Evolutionary conservation across 1,139 yeast genomes (phyloP), one percentile per base, ranked within the genome.

Genomic region (Diutina mesorugosa): DNA sequence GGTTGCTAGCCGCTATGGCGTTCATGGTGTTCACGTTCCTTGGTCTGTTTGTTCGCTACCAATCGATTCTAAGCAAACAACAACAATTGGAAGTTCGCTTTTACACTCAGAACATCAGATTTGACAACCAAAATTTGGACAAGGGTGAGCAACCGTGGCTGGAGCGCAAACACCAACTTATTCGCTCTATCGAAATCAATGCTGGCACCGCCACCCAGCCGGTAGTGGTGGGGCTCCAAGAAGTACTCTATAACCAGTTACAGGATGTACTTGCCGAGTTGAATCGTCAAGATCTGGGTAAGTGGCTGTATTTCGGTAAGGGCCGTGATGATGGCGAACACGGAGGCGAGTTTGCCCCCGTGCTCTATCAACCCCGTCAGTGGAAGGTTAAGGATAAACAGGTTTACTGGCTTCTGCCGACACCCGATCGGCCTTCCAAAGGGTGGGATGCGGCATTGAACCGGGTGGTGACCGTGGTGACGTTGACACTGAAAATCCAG

Each of bases 381-480:
- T 78, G 80, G 74, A 59, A 61, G 26, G 59, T 75, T 45, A 59
- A 72, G 30, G 73, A 71, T 21, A 65, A 70, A 14, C 61, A 65
- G 18, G 72, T 78, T 1, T 72, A 68, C 57, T 77, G 80, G 80
- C 65, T 76, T 29, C 73, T 78, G 59, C 72, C 73, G 48, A 77
- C 81, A 2, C 83, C 83, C 0, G 74, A 73, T 6, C 64, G 63
- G 16, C 82, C 82, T 16, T 72, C 79, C 55, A 64, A 66, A 56
- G 85, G 85, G 2, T 81, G 85, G 85, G 85, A 81, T 63, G 85
- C 85, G 5, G 73, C 72, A 47, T 72, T 74, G 59, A 67, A 72
- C 10, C 68, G 85, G 55, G 77, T 80, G 30, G 74, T 72, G 35
- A 72, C 81, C 5, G 73, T 71, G 67, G 78, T 70, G 2, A 73